A percentile compares a stretch with the other conserved stretches of the same genome.
Evolutionary conservation across 169 alveolate species (phyloP).

Genomic region (Plasmodium cynomolgi): DNA sequence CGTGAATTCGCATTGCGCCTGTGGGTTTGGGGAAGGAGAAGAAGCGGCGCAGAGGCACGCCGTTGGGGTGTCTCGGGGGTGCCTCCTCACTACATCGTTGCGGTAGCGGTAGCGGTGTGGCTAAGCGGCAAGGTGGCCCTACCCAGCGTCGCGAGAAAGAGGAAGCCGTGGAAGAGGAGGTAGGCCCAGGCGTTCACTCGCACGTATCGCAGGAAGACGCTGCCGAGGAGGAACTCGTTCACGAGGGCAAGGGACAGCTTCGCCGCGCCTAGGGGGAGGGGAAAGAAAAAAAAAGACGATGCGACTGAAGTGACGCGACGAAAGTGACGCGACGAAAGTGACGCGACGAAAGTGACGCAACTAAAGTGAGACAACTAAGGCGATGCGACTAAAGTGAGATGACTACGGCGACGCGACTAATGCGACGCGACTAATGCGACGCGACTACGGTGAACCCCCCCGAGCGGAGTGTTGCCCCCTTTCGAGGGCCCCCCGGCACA

Average conservation of each 20-base stretch:
- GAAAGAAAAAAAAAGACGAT: neutral
- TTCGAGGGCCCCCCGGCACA: too few relatives aligned
- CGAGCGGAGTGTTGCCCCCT: too few relatives aligned
- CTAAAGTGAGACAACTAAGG: too few relatives aligned
- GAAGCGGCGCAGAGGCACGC: neutral
- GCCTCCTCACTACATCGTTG: neutral
- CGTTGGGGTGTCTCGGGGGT: neutral
- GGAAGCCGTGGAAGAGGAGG: neutral
- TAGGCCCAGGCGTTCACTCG: neutral
- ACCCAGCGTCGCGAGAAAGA: slow-evolving; percentile 22
- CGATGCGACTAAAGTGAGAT: too few relatives aligned
- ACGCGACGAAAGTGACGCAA: too few relatives aligned
- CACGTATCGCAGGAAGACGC: slow-evolving; percentile 26
- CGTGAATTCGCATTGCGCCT: slow-evolving; percentile 16
- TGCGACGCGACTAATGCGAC: too few relatives aligned
- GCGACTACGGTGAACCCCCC: neutral
- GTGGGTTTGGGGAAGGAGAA: neutral
- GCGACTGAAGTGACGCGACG: neutral
- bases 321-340: neutral
- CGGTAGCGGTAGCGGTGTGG: neutral
- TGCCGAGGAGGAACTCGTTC: slow-evolving; percentile 24
- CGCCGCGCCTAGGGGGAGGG: slow-evolving; percentile 21
- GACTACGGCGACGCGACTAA: too few relatives aligned
- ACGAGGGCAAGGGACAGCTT: slow-evolving; percentile 19
- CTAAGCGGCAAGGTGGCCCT: neutral